Percentiles rank a stretch among this genome's conserved stretches.
phyloP scores from a whole-genome alignment of 2,329 filamentous ascomycete genomes.

The Aspergillus nomiae region DNA sequence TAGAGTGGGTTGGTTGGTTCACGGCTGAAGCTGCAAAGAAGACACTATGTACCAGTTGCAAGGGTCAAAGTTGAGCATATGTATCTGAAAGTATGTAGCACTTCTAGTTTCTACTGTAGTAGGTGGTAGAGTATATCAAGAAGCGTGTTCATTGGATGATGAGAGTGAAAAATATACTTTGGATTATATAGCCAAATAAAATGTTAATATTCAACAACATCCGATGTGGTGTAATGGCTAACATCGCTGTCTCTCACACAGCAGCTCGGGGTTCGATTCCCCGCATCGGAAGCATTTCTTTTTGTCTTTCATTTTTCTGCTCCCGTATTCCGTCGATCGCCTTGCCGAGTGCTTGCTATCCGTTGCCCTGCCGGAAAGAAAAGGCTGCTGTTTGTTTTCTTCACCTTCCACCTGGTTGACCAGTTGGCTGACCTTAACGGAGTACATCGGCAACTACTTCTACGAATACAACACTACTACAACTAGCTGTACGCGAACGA shows the following conservation, averaged over 20 bases:
- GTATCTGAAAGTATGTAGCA: neutral
- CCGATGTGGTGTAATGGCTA: constrained; percentile 6
- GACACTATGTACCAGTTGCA: neutral
- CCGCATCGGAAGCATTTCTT: neutral
- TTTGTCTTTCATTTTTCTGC: neutral
- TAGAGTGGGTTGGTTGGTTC: neutral
- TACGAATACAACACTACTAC: too few relatives aligned
- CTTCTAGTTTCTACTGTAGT: neutral
- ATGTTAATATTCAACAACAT: neutral
- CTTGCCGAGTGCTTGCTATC: too few relatives aligned
- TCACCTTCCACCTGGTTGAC: too few relatives aligned
- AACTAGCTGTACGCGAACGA: too few relatives aligned
- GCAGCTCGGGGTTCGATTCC: constrained; percentile 6
- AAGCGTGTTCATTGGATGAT: neutral
- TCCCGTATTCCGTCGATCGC: too few relatives aligned
- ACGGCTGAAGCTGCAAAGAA: neutral
- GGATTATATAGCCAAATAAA: neutral
- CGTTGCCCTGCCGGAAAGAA: too few relatives aligned
- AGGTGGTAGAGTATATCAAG: neutral
- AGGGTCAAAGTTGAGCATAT: accelerated
- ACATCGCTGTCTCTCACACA: constrained; percentile 7
- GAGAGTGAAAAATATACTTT: neutral
- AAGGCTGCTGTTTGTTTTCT: too few relatives aligned
- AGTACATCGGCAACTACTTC: too few relatives aligned
- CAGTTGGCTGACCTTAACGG: too few relatives aligned